Percentiles rank a stretch among this genome's conserved stretches.
phyloP scores from a whole-genome alignment of 768 basidiomycete species.

The Daedaleopsis nitida region DNA sequence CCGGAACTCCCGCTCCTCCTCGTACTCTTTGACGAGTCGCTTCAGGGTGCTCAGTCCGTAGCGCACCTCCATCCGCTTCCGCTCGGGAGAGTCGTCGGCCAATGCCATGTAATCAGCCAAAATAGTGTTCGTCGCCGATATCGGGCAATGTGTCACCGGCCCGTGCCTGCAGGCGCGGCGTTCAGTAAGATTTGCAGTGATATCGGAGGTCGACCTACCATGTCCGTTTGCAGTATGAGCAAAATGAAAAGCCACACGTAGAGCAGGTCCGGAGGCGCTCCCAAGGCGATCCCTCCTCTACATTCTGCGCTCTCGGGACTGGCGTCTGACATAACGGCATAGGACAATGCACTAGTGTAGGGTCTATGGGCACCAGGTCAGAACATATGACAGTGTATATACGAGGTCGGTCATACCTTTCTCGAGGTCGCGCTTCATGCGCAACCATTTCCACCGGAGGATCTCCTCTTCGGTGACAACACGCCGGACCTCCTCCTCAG shows the following conservation, averaged over 20 bases:
- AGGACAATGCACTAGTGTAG: conserved; percentile 80
- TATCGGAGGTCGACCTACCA: conserved; percentile 51
- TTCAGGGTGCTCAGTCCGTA: conserved; percentile 65
- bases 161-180: conserved; percentile 68
- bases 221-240: conserved; percentile 77
- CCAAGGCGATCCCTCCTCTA: conserved; percentile 66
- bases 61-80: conserved; percentile 55
- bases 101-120: conserved; percentile 67
- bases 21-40: conserved; percentile 59
- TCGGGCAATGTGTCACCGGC: conserved; percentile 67
- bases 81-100: conserved; percentile 51
- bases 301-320: conserved; percentile 57
- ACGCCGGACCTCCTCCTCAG: conserved; percentile 71
- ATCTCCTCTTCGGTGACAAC: conserved; percentile 69
- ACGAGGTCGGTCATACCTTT: conserved; percentile 48
- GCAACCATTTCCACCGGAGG: conserved; percentile 76
- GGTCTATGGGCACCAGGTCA: conserved; percentile 49
- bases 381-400: background rate
- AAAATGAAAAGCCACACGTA: conserved; percentile 77
- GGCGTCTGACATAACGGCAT: conserved; percentile 80
- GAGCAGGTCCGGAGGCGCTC: conserved; percentile 72
- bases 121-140: conserved; percentile 65
- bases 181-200: conserved; percentile 2
- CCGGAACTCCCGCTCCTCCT: conserved; percentile 76
- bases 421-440: conserved; percentile 71